Percentiles rank a stretch among this genome's conserved stretches.
Conservation (phyloP, 208 protist genomes). For the Angomonas ambiguus region DNA sequence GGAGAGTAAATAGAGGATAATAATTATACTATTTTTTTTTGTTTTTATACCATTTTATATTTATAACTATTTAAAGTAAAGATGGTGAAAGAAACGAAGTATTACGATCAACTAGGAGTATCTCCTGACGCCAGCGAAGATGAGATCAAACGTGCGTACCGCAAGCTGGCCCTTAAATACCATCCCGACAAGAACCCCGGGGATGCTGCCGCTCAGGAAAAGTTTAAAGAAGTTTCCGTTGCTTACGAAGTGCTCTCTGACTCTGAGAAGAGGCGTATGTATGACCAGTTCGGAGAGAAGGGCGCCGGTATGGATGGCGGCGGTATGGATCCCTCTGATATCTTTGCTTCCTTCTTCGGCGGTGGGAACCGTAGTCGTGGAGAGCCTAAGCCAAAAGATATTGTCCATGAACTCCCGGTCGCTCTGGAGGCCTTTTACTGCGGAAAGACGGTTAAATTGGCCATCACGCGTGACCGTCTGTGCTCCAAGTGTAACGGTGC, state of each 20-base stretch:
- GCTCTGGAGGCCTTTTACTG: constrained; percentile 97
- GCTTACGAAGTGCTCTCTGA: constrained; percentile 98
- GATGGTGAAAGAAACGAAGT: constrained; percentile 90
- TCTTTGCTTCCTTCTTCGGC: constrained; percentile 91
- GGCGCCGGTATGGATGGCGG: constrained; percentile 92
- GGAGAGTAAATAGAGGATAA: too few relatives aligned
- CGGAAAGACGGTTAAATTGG: constrained; percentile 95
- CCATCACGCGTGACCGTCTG: constrained; percentile 89
- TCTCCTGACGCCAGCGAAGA: constrained; percentile 69
- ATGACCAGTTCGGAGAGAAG: constrained; percentile 98
- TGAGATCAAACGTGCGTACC: constrained; percentile 92
- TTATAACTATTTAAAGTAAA: constrained; percentile 1
- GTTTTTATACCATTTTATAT: background rate
- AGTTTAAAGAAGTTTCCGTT: constrained; percentile 94
- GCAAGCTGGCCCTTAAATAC: constrained; percentile 92
- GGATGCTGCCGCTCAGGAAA: constrained; percentile 80
- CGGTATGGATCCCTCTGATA: constrained; percentile 84
- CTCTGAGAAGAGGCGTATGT: constrained; percentile 94
- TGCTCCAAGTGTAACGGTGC: constrained; percentile 84
- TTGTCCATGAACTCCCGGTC: constrained; percentile 92
- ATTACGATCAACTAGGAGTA: constrained; percentile 88
- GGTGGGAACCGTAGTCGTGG: constrained; percentile 78
- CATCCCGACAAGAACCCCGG: constrained; percentile 92
- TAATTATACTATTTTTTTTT: background rate
- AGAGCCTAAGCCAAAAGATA: constrained; percentile 94